phyloP scores from a whole-genome alignment of 768 basidiomycete species.

The Phlegmacium glaucopus region DNA sequence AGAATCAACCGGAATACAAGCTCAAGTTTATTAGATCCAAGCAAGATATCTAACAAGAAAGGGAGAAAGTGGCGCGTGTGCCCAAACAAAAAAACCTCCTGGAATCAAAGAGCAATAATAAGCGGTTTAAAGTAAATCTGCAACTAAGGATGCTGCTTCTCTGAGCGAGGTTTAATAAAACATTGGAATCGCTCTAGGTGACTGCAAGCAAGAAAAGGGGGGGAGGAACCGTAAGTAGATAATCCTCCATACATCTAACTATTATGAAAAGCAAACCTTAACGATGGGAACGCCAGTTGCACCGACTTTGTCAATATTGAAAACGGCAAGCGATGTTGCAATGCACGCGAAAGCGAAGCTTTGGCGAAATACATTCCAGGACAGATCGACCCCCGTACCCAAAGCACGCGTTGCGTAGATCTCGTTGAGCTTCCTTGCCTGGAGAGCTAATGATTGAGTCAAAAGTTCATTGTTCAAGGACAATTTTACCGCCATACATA shows the following conservation, averaged over 20 bases:
- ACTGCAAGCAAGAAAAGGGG: constrained; percentile 7
- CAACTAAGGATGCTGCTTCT: too few species aligned
- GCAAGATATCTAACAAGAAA: too few species aligned
- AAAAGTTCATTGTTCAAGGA: not conserved
- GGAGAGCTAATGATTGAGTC: constrained; percentile 11
- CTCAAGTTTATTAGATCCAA: too few species aligned
- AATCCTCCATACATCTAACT: too few species aligned
- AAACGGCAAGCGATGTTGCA: constrained; percentile 43
- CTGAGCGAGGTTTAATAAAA: too few species aligned
- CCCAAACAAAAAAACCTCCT: too few species aligned
- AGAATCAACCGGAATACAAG: too few species aligned
- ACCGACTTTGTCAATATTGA: constrained; percentile 42
- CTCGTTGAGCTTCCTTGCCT: constrained; percentile 29
- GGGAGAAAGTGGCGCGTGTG: too few species aligned
- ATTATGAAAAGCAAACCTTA: constrained; percentile 40
- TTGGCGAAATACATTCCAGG: constrained; percentile 57
- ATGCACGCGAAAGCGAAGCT: constrained; percentile 42
- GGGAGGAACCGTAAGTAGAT: constrained; percentile 42
- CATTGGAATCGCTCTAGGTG: too few species aligned
- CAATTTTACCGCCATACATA: constrained; percentile 14
- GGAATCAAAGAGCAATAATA: too few species aligned
- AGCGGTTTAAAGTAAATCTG: too few species aligned
- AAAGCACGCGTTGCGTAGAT: constrained; percentile 41
- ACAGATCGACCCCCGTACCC: constrained; percentile 49
- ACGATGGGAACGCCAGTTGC: constrained; percentile 43